Conservation (phyloP, 202 grass and related monocot species). For the Musa balbisiana region DNA sequence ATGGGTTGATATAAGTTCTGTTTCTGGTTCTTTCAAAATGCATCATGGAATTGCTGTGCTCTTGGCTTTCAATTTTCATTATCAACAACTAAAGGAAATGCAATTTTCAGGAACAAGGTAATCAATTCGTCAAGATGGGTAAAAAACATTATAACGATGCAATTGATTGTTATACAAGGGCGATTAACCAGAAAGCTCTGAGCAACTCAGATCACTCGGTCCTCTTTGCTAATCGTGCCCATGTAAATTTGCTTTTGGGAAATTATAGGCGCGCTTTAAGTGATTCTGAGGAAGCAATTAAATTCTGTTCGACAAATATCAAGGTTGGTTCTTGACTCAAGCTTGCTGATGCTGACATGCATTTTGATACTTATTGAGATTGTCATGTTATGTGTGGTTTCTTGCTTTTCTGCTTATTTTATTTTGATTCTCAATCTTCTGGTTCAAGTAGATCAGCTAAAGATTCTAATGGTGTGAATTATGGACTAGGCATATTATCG, state of each 20-base stretch:
- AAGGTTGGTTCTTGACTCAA: slow-evolving; percentile 36
- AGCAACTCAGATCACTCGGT: slow-evolving; percentile 44
- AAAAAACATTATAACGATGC: slow-evolving; percentile 66
- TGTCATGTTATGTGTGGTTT: neutral
- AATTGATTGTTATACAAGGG: slow-evolving; percentile 76
- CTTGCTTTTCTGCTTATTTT: neutral
- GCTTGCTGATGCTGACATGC: neutral
- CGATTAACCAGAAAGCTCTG: slow-evolving; percentile 66
- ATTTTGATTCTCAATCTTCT: neutral
- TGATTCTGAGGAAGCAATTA: slow-evolving; percentile 62
- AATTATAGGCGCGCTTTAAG: slow-evolving; percentile 61
- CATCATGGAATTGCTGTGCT: neutral
- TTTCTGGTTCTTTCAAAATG: neutral
- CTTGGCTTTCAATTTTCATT: neutral
- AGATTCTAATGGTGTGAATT: slow-evolving; percentile 14
- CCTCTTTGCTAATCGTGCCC: slow-evolving; percentile 82
- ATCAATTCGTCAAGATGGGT: slow-evolving; percentile 67
- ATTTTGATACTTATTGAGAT: slow-evolving; percentile 5
- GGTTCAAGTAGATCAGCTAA: neutral
- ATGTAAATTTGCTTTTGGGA: slow-evolving; percentile 78
- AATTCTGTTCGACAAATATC: slow-evolving; percentile 51
- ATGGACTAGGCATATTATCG: slow-evolving; percentile 65
- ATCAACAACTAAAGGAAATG: neutral
- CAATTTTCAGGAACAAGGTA: slow-evolving; percentile 58
- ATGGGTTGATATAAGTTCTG: neutral